These are phyloP conservation scores for Porpolomopsis calyptriformis DNA, from an alignment of 768 basidiomycete species.

Conservation along the genomic window DNA sequence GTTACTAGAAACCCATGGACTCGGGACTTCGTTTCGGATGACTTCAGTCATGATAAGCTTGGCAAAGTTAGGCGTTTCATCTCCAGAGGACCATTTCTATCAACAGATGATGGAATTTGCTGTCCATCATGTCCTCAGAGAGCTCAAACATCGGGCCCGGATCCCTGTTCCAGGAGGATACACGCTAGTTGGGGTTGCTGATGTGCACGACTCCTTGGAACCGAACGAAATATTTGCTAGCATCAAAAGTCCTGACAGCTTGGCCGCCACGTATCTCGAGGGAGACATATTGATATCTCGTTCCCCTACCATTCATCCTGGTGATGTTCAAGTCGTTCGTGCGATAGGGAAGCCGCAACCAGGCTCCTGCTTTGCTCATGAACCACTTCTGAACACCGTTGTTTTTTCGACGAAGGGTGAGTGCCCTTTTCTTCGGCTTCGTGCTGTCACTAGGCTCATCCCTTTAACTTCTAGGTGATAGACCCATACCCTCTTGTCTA, in stretches of 20 bases:
- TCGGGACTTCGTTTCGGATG: constrained; percentile 47
- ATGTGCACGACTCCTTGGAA: constrained; percentile 43
- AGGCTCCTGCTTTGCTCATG: constrained; percentile 40
- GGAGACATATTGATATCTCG: constrained; percentile 49
- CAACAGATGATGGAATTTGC: constrained; percentile 41
- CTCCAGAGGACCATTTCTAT: constrained; percentile 37
- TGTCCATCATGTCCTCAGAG: constrained; percentile 52
- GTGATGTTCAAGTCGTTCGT: constrained; percentile 48
- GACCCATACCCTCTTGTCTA: constrained; percentile 51
- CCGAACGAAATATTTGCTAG: constrained; percentile 55
- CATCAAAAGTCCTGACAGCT: constrained; percentile 32
- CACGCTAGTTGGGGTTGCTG: constrained; percentile 66
- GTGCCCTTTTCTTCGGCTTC: constrained; percentile 2
- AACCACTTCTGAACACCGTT: constrained; percentile 49
- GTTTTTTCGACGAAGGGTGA: constrained; percentile 54
- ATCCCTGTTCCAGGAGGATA: constrained; percentile 55
- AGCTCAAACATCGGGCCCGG: constrained; percentile 53
- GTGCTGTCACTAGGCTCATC: neutral
- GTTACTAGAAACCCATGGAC: constrained; percentile 45
- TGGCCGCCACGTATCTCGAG: constrained; percentile 32
- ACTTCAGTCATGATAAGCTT: constrained; percentile 42
- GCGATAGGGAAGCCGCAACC: constrained; percentile 52
- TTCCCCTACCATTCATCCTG: constrained; percentile 61
- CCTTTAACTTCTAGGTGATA: constrained; percentile 28
- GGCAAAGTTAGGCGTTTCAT: constrained; percentile 34